Conservation (phyloP, 768 basidiomycete genomes). For the Candolleomyces aberdarensis region DNA sequence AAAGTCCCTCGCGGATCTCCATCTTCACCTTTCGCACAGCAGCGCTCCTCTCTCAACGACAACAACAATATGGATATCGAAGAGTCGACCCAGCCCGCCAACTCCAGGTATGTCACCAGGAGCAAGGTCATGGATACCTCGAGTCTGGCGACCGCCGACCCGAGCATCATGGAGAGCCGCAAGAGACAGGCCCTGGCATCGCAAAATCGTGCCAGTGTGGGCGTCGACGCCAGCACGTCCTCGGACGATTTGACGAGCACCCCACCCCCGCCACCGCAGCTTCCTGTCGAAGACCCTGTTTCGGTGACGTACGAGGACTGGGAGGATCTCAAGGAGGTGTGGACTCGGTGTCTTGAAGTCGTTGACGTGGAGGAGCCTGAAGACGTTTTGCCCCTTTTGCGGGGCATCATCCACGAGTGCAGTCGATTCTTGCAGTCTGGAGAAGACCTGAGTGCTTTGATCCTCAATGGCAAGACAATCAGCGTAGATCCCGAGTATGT, state of each 20-base stretch:
- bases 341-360: constrained; percentile 50
- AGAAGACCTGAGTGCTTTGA: constrained; percentile 56
- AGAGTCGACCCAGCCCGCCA: background rate
- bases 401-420: constrained; percentile 66
- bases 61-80: background rate
- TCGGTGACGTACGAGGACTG: constrained; percentile 44
- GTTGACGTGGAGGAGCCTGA: constrained; percentile 52
- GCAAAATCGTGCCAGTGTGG: no score
- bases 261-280: background rate
- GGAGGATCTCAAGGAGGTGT: constrained; percentile 65
- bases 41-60: background rate
- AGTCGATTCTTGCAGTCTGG: constrained; percentile 56
- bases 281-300: background rate
- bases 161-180: background rate
- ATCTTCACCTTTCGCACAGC: no score
- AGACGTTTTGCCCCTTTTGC: constrained; percentile 52
- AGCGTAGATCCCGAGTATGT: background rate
- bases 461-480: constrained; percentile 17
- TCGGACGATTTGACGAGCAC: background rate
- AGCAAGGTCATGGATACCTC: constrained; percentile 7
- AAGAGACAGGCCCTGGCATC: background rate
- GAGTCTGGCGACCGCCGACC: background rate
- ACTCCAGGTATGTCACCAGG: constrained; percentile 1
- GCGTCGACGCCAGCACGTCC: background rate
- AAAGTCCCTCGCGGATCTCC: background rate